A percentile compares a stretch with the other conserved stretches of the same genome.
Evolutionary conservation across 768 basidiomycete genomes (phyloP).

Genomic region (Kwoniella dendrophila): DNA sequence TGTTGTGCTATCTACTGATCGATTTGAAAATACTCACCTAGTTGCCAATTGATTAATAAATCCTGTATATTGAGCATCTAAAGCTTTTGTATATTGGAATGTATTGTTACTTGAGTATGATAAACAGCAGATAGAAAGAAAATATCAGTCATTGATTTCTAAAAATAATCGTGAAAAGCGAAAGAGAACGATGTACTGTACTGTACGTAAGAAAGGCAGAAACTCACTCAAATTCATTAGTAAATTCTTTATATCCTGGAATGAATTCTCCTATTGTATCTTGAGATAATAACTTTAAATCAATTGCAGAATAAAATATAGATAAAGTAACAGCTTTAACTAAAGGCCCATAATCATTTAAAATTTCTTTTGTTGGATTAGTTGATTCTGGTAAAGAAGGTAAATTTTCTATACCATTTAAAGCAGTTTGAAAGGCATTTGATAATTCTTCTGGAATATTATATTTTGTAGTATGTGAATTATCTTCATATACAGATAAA

Average conservation of each 20-base stretch:
- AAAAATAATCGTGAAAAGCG: background rate
- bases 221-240: conserved; percentile 4
- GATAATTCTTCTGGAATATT: background rate
- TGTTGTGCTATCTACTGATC: background rate
- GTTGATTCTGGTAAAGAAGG: background rate
- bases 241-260: conserved; percentile 1
- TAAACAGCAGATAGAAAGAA: background rate
- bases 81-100: background rate
- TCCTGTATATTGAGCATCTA: conserved; percentile 1
- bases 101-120: background rate
- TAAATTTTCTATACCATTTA: background rate
- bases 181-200: background rate
- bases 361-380: background rate
- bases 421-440: background rate
- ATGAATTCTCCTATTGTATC: conserved; percentile 2
- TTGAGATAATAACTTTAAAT: conserved; percentile 5
- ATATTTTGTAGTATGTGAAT: conserved; percentile 4
- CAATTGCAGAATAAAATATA: background rate
- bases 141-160: background rate
- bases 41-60: background rate
- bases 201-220: background rate
- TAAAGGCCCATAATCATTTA: background rate
- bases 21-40: background rate
- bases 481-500: background rate
- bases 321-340: background rate